A percentile compares a stretch with the other conserved stretches of the same genome.
Evolutionary conservation across 192 early-diverging fungal genomes (phyloP).

Genomic region (Backusella australiensis): DNA sequence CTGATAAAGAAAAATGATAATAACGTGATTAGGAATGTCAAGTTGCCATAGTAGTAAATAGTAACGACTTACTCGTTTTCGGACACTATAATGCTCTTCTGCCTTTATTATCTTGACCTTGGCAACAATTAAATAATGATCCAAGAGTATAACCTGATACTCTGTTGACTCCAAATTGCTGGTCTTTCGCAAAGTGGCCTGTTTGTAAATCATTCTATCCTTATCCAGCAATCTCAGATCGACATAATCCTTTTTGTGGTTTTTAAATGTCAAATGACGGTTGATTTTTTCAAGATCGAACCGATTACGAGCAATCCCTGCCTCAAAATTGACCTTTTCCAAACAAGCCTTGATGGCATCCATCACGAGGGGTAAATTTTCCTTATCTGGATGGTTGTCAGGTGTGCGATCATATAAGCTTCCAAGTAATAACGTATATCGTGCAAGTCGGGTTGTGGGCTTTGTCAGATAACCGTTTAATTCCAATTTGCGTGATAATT

Average conservation of each 20-base stretch:
- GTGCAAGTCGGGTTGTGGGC: conserved; percentile 80
- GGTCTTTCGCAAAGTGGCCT: not conserved
- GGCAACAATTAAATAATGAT: conserved; percentile 58
- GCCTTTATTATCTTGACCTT: not conserved
- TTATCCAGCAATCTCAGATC: conserved; percentile 9
- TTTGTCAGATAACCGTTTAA: conserved; percentile 84
- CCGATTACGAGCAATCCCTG: conserved; percentile 84
- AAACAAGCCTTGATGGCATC: conserved; percentile 70
- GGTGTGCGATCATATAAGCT: conserved; percentile 79
- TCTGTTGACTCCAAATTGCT: conserved; percentile 1
- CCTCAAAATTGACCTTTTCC: conserved; percentile 75
- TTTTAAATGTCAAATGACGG: conserved; percentile 38
- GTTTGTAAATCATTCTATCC: conserved; percentile 2
- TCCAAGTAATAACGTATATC: conserved; percentile 81
- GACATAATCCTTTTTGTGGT: conserved; percentile 16
- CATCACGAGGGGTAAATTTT: conserved; percentile 65
- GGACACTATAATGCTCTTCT: not conserved
- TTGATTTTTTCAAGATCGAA: conserved; percentile 78
- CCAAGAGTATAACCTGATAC: conserved; percentile 75
- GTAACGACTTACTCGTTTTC: conserved; percentile 6
- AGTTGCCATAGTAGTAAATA: not conserved
- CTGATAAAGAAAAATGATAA: not conserved
- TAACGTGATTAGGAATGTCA: not conserved
- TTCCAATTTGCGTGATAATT: conserved; percentile 77
- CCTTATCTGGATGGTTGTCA: conserved; percentile 73